phyloP scores from a whole-genome alignment of 2,329 filamentous ascomycete species.

The Paraphaeosphaeria minitans region DNA sequence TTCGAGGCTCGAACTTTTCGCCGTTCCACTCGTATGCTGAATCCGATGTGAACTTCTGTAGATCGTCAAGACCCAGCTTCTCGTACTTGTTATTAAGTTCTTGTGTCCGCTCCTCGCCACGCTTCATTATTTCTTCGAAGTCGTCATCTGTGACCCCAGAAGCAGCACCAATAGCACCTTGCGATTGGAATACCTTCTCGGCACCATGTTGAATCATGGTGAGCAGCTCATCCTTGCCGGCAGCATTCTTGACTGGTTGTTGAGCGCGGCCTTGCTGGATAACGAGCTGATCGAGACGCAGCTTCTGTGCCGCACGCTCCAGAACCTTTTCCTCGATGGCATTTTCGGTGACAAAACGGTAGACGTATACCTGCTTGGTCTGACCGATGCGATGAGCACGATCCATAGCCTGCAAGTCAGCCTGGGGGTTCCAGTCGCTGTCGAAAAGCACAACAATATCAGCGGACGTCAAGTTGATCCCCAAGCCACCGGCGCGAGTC shows the following conservation, averaged over 20 bases:
- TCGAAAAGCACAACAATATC: constrained; percentile 97
- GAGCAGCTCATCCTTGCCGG: constrained; percentile 93
- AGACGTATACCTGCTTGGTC: constrained; percentile 96
- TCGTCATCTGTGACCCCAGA: constrained; percentile 79
- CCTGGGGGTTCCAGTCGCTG: constrained; percentile 98
- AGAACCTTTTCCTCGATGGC: constrained; percentile 98
- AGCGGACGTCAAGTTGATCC: constrained; percentile 93
- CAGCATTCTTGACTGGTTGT: constrained; percentile 84
- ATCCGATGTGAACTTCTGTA: constrained; percentile 97
- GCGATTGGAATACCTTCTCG: constrained; percentile 85
- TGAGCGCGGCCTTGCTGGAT: constrained; percentile 97
- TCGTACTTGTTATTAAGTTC: constrained; percentile 93
- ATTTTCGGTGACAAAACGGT: constrained; percentile 95
- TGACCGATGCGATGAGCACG: constrained; percentile 97
- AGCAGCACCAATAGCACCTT: constrained; percentile 67
- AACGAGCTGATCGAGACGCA: constrained; percentile 93
- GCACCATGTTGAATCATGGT: constrained; percentile 99
- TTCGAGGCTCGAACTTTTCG: constrained; percentile 84
- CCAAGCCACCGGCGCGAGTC: constrained; percentile 91
- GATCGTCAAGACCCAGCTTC: constrained; percentile 92
- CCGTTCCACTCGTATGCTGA: constrained; percentile 99
- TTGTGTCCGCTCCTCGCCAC: constrained; percentile 87
- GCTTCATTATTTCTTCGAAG: constrained; percentile 84
- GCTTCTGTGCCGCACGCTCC: constrained; percentile 93
- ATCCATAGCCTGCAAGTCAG: constrained; percentile 98